Evolutionary conservation across 2,329 filamentous ascomycete genomes (phyloP).

Genomic region (Monosporascus sp.): DNA sequence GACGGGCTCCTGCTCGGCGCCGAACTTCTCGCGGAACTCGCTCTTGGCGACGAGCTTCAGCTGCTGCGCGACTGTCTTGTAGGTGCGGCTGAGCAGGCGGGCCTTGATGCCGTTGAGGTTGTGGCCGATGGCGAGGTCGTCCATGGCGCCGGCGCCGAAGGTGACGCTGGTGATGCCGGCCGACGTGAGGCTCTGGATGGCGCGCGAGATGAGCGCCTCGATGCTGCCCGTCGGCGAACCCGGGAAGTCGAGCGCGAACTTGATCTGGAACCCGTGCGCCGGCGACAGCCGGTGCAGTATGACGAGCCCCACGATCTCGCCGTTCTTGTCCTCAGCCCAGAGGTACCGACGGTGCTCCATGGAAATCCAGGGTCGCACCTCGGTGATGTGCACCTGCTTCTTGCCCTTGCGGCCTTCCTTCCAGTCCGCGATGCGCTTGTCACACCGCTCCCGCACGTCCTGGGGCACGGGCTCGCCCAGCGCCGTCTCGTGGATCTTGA

Average conservation of each 20-base stretch:
- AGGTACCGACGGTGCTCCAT: slow-evolving; percentile 80
- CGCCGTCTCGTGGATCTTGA: slow-evolving; percentile 71
- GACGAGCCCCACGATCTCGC: slow-evolving; percentile 70
- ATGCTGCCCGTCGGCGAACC: slow-evolving; percentile 81
- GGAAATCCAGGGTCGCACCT: slow-evolving; percentile 86
- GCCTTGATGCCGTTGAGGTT: slow-evolving; percentile 77
- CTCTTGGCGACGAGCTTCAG: slow-evolving; percentile 61
- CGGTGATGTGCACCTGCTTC: slow-evolving; percentile 80
- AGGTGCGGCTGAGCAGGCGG: slow-evolving; percentile 76
- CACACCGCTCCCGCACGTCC: slow-evolving; percentile 63
- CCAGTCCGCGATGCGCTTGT: slow-evolving; percentile 75
- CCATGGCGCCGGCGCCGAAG: slow-evolving; percentile 78
- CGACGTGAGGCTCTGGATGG: slow-evolving; percentile 48
- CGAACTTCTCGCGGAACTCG: slow-evolving; percentile 88
- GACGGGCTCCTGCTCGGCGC: slow-evolving; percentile 74
- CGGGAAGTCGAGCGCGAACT: slow-evolving; percentile 94
- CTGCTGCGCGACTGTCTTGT: slow-evolving; percentile 51
- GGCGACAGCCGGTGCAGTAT: slow-evolving; percentile 78
- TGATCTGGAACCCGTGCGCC: slow-evolving; percentile 84
- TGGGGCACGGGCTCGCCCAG: slow-evolving; percentile 58
- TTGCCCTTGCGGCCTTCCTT: slow-evolving; percentile 72
- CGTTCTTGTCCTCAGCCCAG: slow-evolving; percentile 68
- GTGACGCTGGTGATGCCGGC: slow-evolving; percentile 65
- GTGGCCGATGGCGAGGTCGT: slow-evolving; percentile 69
- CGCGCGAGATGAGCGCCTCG: slow-evolving; percentile 65